Base-by-base conservation (phyloP, 352 stramenopile genomes). In the Pythium grandisporangium region DNA sequence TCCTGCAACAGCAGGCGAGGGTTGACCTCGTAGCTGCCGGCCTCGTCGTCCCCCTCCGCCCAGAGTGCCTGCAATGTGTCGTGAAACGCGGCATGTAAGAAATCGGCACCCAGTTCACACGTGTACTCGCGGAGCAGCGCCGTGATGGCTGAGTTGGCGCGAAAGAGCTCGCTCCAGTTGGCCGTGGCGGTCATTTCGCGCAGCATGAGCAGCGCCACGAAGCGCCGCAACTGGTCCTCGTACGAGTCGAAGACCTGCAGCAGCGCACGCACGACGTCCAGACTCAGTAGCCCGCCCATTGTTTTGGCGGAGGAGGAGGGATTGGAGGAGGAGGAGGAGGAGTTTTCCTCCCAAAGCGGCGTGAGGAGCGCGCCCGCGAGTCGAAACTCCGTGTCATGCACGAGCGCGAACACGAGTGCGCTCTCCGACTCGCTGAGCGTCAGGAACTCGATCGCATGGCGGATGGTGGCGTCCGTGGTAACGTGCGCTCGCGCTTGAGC, bases 141-240 rank as follows among this genome's bases (percentile, higher is more conserved):
- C 13, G 75, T 88, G 10, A 69, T 74, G 37, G 72, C 53, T 48
- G 75, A 88, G 48, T 85, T 88, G 50, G 75, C 75, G 54, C 75
- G 72, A 47, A 88, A 88, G 37, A 88, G 68, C 43, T 88, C 72
- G 63, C 83, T 85, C 75, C 75, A 88, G 54, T 88, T 85, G 36
- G 72, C 47, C 34, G 75, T 88, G 48, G 74, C 67, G 43, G 80
- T 57, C 75, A 88, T 88, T 48, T 88, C 75, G 22, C 61, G 65
- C 40, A 84, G 64, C 75, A 88, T 83, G 55, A 85, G 67, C 50
- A 80, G 48, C 10, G 67, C 66, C 22, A 88, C 24, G 17, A 85
- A 58, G 48, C 76, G 76, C 7, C 66, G 72, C 40, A 88, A 55
- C 23, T 88, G 72, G 44, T 88, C 75, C 44, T 88, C 75, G 55